Evolutionary conservation across 192 early-diverging fungal genomes (phyloP).

Genomic region (Gryganskiella cystojenkinii): DNA sequence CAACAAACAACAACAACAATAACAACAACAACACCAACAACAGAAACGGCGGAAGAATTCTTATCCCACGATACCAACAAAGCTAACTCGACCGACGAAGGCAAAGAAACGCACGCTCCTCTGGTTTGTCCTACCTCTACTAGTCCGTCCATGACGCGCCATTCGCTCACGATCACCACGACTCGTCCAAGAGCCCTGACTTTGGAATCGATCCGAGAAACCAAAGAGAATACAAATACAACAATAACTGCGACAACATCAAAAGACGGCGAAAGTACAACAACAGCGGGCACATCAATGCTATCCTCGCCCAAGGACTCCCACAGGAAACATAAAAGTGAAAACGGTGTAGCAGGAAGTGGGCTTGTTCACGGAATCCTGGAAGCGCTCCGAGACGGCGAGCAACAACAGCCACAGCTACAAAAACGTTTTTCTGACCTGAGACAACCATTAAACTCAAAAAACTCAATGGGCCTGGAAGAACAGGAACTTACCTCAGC

Average conservation of each 20-base stretch:
- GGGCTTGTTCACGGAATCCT: conserved; percentile 24
- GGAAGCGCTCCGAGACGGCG: conserved; percentile 34
- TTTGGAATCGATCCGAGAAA: conserved; percentile 19
- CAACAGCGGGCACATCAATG: conserved; percentile 8
- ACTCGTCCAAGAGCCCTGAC: conserved; percentile 30
- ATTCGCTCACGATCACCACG: conserved; percentile 23
- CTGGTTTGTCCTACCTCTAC: background rate
- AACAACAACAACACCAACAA: conserved; percentile 3
- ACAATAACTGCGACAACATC: too few species aligned
- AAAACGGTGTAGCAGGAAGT: conserved; percentile 1
- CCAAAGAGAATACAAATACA: conserved; percentile 9
- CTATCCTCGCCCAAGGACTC: background rate
- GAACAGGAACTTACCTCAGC: too few species aligned
- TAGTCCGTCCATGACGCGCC: conserved; percentile 9
- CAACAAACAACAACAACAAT: conserved; percentile 2
- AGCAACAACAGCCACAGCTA: background rate
- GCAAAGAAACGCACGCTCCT: background rate
- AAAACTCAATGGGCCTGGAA: too few species aligned
- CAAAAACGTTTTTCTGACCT: too few species aligned
- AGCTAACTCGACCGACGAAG: background rate
- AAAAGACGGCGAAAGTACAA: too few species aligned
- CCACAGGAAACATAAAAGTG: conserved; percentile 30
- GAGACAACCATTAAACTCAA: too few species aligned
- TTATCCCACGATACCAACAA: too few species aligned
- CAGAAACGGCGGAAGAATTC: background rate